Conservation (phyloP, 192 early-diverging fungal genomes). For the Ambispora gerdemannii region DNA sequence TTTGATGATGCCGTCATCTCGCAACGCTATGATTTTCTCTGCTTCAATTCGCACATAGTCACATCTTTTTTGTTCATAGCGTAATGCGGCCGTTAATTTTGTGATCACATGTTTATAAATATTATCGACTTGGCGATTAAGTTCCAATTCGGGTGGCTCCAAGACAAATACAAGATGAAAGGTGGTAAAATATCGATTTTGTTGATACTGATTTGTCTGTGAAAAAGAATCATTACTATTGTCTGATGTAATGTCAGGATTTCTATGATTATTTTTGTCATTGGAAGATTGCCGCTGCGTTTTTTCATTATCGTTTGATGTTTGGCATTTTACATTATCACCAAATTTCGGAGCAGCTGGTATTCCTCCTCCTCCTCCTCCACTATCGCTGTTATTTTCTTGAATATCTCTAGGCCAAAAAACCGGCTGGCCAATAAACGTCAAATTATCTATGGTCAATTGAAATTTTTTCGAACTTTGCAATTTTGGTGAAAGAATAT, state of each 20-base stretch:
- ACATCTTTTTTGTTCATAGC: constrained; percentile 75
- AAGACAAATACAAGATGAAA: constrained; percentile 81
- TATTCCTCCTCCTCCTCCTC: background rate
- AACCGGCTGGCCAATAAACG: constrained; percentile 76
- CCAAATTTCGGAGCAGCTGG: background rate
- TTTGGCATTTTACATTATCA: too few relatives aligned
- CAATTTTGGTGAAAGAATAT: constrained; percentile 83
- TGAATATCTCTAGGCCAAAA: constrained; percentile 18
- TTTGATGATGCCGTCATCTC: constrained; percentile 48
- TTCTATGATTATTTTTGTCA: constrained; percentile 22
- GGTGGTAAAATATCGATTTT: constrained; percentile 55
- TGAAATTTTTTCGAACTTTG: constrained; percentile 84
- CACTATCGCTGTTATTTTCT: background rate
- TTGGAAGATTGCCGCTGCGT: constrained; percentile 11
- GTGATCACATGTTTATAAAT: constrained; percentile 70
- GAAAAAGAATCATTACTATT: constrained; percentile 27
- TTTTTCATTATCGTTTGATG: background rate
- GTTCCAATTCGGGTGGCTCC: constrained; percentile 47
- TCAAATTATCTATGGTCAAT: constrained; percentile 78
- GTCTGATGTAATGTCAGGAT: constrained; percentile 6
- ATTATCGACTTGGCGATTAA: constrained; percentile 58
- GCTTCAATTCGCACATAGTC: constrained; percentile 72
- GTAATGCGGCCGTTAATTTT: constrained; percentile 65
- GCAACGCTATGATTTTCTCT: constrained; percentile 67
- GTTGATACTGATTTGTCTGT: constrained; percentile 9